A percentile compares a stretch with the other conserved stretches of the same genome.
Conservation (phyloP, 2,329 filamentous ascomycete species). For the Escovopsis weberi region DNA sequence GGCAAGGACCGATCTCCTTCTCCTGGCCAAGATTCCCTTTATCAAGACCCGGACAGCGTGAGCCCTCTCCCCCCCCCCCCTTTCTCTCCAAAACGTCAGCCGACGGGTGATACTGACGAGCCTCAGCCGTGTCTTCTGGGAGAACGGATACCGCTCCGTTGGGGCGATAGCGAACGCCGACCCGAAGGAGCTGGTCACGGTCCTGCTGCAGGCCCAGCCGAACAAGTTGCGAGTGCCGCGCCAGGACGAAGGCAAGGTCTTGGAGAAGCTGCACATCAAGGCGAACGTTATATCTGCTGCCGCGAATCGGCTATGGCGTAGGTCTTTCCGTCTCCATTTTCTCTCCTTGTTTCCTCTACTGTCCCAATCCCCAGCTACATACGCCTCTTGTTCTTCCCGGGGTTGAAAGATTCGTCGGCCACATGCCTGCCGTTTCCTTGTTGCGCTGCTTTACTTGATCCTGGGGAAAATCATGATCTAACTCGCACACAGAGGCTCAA, state of each 20-base stretch:
- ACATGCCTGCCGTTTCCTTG: background rate
- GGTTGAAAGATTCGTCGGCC: background rate
- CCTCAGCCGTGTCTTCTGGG: constrained; percentile 47
- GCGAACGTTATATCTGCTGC: constrained; percentile 54
- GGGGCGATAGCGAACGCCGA: constrained; percentile 55
- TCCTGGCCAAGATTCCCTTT: constrained; percentile 56
- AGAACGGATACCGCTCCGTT: constrained; percentile 58
- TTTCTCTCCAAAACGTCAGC: too few relatives aligned
- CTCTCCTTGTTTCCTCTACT: background rate
- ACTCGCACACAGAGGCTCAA: constrained; percentile 26
- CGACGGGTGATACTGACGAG: too few relatives aligned
- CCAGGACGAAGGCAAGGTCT: constrained; percentile 42
- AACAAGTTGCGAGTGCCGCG: constrained; percentile 44
- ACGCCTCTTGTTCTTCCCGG: too few relatives aligned
- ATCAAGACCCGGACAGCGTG: constrained; percentile 63
- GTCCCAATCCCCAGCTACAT: too few relatives aligned
- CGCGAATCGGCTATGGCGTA: constrained; percentile 56
- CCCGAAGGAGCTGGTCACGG: constrained; percentile 50
- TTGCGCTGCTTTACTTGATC: too few relatives aligned
- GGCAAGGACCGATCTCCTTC: constrained; percentile 54
- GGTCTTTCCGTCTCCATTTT: constrained; percentile 13
- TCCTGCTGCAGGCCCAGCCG: constrained; percentile 61
- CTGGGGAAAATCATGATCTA: background rate
- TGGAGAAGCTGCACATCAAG: constrained; percentile 50
- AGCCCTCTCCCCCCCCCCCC: background rate